Conservation (phyloP, 2,329 filamentous ascomycete species). For the Daldinia sp. region DNA sequence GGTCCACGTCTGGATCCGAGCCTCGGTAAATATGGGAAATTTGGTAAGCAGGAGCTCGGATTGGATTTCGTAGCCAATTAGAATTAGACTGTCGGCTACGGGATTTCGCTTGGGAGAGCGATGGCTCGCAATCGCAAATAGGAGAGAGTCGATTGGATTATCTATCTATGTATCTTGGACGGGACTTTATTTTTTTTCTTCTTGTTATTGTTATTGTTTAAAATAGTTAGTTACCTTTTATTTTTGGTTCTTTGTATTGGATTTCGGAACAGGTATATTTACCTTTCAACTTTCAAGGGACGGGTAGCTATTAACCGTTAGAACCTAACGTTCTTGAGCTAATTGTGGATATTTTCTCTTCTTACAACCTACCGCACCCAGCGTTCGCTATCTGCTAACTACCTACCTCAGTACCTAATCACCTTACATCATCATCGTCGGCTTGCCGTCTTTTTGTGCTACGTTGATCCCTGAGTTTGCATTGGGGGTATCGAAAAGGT, state of each 20-base stretch:
- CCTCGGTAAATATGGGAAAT: conserved; percentile 40
- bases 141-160: background rate
- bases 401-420: no score
- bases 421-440: background rate
- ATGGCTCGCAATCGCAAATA: conserved; percentile 1
- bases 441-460: background rate
- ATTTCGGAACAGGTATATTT: no score
- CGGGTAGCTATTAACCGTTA: no score
- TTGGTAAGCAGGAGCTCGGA: background rate
- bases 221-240: no score
- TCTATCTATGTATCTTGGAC: background rate
- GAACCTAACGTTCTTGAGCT: no score
- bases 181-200: background rate
- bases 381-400: no score
- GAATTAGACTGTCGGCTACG: background rate
- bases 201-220: no score
- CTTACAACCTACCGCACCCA: no score
- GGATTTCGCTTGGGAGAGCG: background rate
- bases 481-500: background rate
- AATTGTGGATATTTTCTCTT: no score
- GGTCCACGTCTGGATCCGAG: conserved; percentile 31
- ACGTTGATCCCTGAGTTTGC: background rate
- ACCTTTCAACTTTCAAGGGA: no score
- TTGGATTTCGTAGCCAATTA: background rate
- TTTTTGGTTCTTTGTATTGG: background rate